Evolutionary conservation across 2,329 filamentous ascomycete genomes (phyloP).

Genomic region (Fusarium foetens): DNA sequence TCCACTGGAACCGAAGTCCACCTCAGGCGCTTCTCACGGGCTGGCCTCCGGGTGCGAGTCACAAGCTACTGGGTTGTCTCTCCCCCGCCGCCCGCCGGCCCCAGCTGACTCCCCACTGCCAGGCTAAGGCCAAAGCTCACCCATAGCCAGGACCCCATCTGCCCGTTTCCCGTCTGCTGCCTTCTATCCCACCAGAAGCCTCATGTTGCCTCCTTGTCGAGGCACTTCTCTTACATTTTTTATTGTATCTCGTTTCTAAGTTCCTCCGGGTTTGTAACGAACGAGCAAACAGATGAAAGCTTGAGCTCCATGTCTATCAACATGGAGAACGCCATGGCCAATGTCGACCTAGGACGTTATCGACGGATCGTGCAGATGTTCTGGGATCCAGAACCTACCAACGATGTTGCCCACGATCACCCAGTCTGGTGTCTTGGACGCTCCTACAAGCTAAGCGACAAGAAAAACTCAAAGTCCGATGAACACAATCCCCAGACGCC

Average conservation of each 20-base stretch:
- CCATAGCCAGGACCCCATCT: conserved; percentile 19
- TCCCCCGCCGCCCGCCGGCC: conserved; percentile 28
- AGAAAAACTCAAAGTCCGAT: conserved; percentile 14
- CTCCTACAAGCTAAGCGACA: conserved; percentile 57
- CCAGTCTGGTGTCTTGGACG: conserved; percentile 85
- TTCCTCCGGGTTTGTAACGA: not conserved
- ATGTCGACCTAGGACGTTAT: conserved; percentile 77
- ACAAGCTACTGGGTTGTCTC: conserved; percentile 24
- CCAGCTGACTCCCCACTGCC: conserved; percentile 35
- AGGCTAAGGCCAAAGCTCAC: conserved; percentile 1
- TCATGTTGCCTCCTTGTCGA: conserved; percentile 17
- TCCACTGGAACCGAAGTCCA: conserved; percentile 18
- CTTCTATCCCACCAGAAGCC: conserved; percentile 17
- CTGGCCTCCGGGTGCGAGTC: conserved; percentile 20
- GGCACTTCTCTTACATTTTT: not conserved
- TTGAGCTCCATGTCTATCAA: conserved; percentile 8
- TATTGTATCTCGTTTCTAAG: not conserved
- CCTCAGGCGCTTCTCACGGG: conserved; percentile 12
- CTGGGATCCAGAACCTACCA: conserved; percentile 89
- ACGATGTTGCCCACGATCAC: conserved; percentile 73
- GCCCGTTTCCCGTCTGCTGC: conserved; percentile 6
- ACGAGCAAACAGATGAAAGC: conserved; percentile 19
- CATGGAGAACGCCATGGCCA: conserved; percentile 57
- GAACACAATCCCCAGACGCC: conserved; percentile 38
- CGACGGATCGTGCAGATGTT: conserved; percentile 90